phyloP scores from a whole-genome alignment of 352 stramenopile genomes.

The Phytophthora foliorum region DNA sequence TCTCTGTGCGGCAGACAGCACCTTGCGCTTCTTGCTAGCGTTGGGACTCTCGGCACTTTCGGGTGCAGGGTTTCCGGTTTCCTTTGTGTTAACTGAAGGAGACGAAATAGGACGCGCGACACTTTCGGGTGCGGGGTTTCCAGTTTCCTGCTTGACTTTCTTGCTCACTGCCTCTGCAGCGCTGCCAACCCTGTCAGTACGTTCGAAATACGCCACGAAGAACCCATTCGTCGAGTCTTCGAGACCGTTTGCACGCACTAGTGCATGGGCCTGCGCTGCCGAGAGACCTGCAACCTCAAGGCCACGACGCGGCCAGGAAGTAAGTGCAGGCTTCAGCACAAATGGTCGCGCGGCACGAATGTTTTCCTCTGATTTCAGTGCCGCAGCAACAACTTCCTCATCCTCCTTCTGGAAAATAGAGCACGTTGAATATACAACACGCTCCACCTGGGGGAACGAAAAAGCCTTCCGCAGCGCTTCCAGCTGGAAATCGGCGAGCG shows the following conservation, averaged over 20 bases:
- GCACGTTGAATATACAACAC: slow-evolving; percentile 98
- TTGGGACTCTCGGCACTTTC: neutral
- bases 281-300: slow-evolving; percentile 65
- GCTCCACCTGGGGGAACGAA: slow-evolving; percentile 94
- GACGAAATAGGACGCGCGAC: neutral
- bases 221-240: slow-evolving; percentile 97
- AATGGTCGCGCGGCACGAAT: slow-evolving; percentile 56
- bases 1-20: slow-evolving; percentile 67
- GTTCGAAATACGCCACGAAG: slow-evolving; percentile 97
- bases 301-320: slow-evolving; percentile 82
- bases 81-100: slow-evolving; percentile 9
- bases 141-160: slow-evolving; percentile 1
- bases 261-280: slow-evolving; percentile 67
- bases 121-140: neutral
- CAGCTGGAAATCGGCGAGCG: slow-evolving; percentile 96
- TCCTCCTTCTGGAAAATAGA: slow-evolving; percentile 97
- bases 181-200: slow-evolving; percentile 27
- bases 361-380: slow-evolving; percentile 81
- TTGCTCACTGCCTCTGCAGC: slow-evolving; percentile 1
- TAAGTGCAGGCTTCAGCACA: slow-evolving; percentile 72
- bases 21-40: slow-evolving; percentile 68
- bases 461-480: slow-evolving; percentile 95
- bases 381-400: slow-evolving; percentile 93
- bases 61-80: neutral
- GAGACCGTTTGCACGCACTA: slow-evolving; percentile 93